Conservation (phyloP, 192 early-diverging fungal genomes). For the Linnemannia zychae region DNA sequence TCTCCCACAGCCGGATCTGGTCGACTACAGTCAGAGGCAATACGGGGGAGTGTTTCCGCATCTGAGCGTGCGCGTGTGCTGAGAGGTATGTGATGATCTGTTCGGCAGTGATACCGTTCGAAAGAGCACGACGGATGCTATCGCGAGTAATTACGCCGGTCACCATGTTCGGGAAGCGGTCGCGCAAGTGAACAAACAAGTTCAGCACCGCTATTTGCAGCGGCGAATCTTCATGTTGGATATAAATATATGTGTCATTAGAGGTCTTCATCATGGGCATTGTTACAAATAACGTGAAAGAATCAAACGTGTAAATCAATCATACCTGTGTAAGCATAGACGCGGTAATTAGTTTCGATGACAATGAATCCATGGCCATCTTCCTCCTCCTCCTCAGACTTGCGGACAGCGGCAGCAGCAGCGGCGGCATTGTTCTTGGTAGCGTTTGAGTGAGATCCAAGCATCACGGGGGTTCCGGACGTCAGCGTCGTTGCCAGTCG, state of each 20-base stretch:
- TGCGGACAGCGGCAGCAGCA: slow-evolving; percentile 7
- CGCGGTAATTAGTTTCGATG: slow-evolving; percentile 93
- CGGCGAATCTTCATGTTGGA: slow-evolving; percentile 75
- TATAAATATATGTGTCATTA: not conserved
- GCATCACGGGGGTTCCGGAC: slow-evolving; percentile 72
- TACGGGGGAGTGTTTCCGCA: slow-evolving; percentile 84
- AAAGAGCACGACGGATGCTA: slow-evolving; percentile 84
- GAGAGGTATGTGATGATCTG: slow-evolving; percentile 95
- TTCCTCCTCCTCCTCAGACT: slow-evolving; percentile 52
- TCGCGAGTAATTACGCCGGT: slow-evolving; percentile 90
- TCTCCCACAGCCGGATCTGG: slow-evolving; percentile 97
- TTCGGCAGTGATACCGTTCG: slow-evolving; percentile 92
- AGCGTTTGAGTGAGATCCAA: slow-evolving; percentile 55
- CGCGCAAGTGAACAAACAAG: slow-evolving; percentile 87
- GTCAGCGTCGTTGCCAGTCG: slow-evolving; percentile 92
- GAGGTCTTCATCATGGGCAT: not conserved
- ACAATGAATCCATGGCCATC: slow-evolving; percentile 88
- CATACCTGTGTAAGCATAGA: slow-evolving; percentile 94
- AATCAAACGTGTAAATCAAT: not conserved
- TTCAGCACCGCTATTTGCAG: slow-evolving; percentile 95
- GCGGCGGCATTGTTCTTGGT: slow-evolving; percentile 36
- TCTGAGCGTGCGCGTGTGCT: slow-evolving; percentile 93
- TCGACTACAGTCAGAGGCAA: slow-evolving; percentile 94
- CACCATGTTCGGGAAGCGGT: slow-evolving; percentile 94
- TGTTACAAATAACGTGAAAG: not conserved